Conservation (phyloP, 352 stramenopile species). For the Phytophthora pistaciae region DNA sequence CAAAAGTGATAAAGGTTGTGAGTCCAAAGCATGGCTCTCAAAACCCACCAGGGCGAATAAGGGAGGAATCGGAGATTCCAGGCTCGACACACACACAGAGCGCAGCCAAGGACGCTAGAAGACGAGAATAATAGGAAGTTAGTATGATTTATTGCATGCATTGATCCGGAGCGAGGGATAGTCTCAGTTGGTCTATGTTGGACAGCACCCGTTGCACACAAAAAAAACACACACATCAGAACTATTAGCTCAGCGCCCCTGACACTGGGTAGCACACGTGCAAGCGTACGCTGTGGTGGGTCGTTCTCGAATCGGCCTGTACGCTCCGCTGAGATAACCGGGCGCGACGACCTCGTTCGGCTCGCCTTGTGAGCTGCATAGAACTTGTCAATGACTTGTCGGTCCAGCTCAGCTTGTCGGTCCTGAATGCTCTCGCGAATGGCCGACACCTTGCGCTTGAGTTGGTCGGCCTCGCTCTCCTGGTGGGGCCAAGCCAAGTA, state of each 20-base stretch:
- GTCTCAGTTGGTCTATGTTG: constrained; percentile 16
- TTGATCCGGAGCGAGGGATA: constrained; percentile 10
- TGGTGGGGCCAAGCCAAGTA: not conserved
- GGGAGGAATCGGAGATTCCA: not conserved
- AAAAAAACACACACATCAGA: not conserved
- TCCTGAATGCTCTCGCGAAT: constrained; percentile 25
- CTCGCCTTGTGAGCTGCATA: constrained; percentile 14
- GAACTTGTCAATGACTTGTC: constrained; percentile 19
- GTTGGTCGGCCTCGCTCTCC: constrained; percentile 23
- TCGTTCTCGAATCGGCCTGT: constrained; percentile 1
- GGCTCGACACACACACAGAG: not conserved
- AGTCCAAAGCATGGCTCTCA: constrained; percentile 19
- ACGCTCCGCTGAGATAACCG: not conserved
- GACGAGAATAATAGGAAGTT: too few relatives aligned
- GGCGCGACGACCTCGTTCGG: not conserved
- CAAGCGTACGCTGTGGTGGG: constrained; percentile 10
- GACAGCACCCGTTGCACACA: not conserved
- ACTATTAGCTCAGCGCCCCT: not conserved
- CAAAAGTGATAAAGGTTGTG: constrained; percentile 21
- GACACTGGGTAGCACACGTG: not conserved
- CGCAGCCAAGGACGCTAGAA: not conserved
- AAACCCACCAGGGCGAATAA: not conserved
- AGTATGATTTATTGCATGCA: constrained; percentile 12
- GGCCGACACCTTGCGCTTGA: constrained; percentile 18
- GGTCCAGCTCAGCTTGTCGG: constrained; percentile 23